phyloP scores from a whole-genome alignment of 306 rosid genomes.

The Prunus fruticosa region DNA sequence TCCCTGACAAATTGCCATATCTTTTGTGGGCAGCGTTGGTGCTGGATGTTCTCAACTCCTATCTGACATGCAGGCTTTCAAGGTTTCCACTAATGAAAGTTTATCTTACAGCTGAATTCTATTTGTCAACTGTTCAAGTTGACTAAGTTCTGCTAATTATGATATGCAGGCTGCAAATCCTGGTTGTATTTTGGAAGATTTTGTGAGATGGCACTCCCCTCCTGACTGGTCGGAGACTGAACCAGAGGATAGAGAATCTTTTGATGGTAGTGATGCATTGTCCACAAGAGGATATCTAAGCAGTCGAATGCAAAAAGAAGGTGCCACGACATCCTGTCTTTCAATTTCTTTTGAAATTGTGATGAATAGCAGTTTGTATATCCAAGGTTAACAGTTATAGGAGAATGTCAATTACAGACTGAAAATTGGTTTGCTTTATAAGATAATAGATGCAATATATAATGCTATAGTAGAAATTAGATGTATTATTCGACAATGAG shows the following conservation, averaged over 20 bases:
- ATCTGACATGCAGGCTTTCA: conserved; percentile 99
- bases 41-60: conserved; percentile 99
- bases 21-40: conserved; percentile 80
- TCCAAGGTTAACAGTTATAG: conserved; percentile 8
- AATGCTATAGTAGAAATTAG: not conserved
- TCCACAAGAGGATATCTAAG: conserved; percentile 78
- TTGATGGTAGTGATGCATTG: conserved; percentile 39
- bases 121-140: conserved; percentile 7
- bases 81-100: conserved; percentile 50
- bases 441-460: too few species aligned
- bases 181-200: conserved; percentile 98
- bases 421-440: not conserved
- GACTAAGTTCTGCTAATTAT: conserved; percentile 25
- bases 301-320: conserved; percentile 96
- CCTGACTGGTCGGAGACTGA: conserved; percentile 93
- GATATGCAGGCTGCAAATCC: conserved; percentile 91
- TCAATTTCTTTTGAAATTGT: conserved; percentile 19
- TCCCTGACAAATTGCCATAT: conserved; percentile 40
- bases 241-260: conserved; percentile 51
- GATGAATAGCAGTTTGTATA: conserved; percentile 13
- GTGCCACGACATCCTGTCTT: conserved; percentile 33
- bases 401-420: not conserved
- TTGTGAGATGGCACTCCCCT: conserved; percentile 99
- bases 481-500: not conserved
- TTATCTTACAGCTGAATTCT: conserved; percentile 24